Base-by-base conservation (phyloP, 2,329 filamentous ascomycete species). In the Aspergillus sp. region DNA sequence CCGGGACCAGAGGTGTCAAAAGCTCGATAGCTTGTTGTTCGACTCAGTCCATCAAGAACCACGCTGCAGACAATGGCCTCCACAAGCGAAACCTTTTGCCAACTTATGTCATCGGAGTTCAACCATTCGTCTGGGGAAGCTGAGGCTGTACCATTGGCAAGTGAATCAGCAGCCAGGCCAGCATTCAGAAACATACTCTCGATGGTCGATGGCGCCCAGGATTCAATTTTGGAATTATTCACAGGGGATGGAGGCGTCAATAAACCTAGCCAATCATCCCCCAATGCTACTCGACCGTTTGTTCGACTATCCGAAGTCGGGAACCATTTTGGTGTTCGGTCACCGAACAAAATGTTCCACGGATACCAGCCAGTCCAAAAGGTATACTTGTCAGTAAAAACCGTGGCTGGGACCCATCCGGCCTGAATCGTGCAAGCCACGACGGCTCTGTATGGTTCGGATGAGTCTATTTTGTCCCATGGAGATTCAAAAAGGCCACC, bases 381-480 rank as follows among this genome's bases (percentile, higher is more conserved):
- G 11, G 33, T 24, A 20, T 44, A 44, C 10, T 44, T 44, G 13
- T 44, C 41, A 2, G 19, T 44, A 24, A 44, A 44, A 24, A 44
- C 41, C 7, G 41, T 44, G 17, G 32, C 47, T n/a, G 36, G 47
- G n/a, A 50, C 47, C 47, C 52, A 54, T 33, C 47, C 47, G 8
- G 52, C 52, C 3, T 54, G 44, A 4, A 54, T 30, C 3, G 52
- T 50, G 41, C 47, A 54, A 3, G 47, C 52, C 7, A 54, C 13
- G 7, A 50, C 47, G 1, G 43, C 52, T 35, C 52, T 47, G 11
- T 43, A 50, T 3, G 47, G 13, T 7, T 48, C 22, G 5, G 35
- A 38, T 20, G 22, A 8, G n/a, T 35, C 16, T 26, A 11, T 17
- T 14, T 4, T 26, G 7, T 40, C 44, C 51, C 51, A 53, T n/a